These are phyloP conservation scores for Zalaria obscura DNA, from an alignment of 2,329 filamentous ascomycete species.

Conservation along the genomic window DNA sequence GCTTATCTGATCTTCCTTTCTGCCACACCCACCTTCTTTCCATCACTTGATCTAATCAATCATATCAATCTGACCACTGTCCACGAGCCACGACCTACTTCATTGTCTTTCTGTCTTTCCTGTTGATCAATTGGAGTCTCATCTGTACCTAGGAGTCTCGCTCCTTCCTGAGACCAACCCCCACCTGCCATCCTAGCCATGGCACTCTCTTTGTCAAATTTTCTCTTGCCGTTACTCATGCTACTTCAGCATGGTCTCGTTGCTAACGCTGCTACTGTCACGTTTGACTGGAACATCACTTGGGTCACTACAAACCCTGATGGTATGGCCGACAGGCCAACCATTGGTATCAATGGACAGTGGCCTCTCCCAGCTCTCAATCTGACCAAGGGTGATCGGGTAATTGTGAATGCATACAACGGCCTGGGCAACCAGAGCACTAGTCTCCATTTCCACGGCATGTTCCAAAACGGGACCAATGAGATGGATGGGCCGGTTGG, in stretches of 20 bases:
- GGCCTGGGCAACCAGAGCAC: conserved; percentile 49
- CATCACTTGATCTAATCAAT: conserved; percentile 9
- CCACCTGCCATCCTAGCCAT: conserved; percentile 14
- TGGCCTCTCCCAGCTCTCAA: conserved; percentile 63
- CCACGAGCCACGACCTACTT: not conserved
- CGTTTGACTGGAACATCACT: conserved; percentile 37
- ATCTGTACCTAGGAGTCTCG: too few species aligned
- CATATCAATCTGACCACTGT: conserved; percentile 3
- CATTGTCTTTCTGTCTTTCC: too few species aligned
- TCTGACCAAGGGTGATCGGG: conserved; percentile 57
- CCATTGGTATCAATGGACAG: conserved; percentile 57
- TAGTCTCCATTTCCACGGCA: conserved; percentile 62
- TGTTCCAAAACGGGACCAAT: conserved; percentile 64
- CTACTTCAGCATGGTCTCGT: conserved; percentile 11
- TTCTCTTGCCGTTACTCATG: conserved; percentile 21
- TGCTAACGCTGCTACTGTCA: conserved; percentile 21
- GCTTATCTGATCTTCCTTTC: too few species aligned
- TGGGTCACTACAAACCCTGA: conserved; percentile 44
- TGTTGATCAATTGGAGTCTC: too few species aligned
- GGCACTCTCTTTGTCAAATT: conserved; percentile 29
- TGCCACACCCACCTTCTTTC: not conserved
- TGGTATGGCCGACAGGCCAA: conserved; percentile 32
- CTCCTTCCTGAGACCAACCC: too few species aligned
- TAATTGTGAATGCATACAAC: conserved; percentile 58
- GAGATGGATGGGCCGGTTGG: conserved; percentile 59